These are phyloP conservation scores for Pythium phragmiticola DNA, from an alignment of 352 stramenopile species.

Conservation along the genomic window DNA sequence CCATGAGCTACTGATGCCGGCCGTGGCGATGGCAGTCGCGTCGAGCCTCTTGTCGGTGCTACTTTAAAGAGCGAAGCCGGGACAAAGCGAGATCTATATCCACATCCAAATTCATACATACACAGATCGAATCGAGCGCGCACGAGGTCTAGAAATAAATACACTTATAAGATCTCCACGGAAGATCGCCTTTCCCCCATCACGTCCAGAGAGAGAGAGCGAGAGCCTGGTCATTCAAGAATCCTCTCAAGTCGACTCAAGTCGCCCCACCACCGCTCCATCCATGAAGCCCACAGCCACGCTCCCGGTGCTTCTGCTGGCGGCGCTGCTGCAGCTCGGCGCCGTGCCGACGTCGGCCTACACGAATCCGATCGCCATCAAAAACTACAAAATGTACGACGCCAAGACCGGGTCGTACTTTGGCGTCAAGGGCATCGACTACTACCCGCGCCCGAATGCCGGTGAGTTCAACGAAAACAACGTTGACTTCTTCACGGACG, in stretches of 20 bases:
- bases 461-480: conserved; percentile 71
- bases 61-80: not conserved
- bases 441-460: conserved; percentile 84
- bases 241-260: not conserved
- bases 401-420: conserved; percentile 68
- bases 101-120: not conserved
- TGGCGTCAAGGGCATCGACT: conserved; percentile 75
- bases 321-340: not conserved
- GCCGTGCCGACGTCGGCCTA: conserved; percentile 23
- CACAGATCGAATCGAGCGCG: not conserved
- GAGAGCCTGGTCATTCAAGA: not conserved
- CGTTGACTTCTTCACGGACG: conserved; percentile 84
- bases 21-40: not conserved
- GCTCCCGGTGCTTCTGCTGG: not conserved
- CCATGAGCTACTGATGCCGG: not conserved
- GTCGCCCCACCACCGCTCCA: not conserved
- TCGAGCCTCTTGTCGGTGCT: not conserved
- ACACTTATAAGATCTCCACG: not conserved
- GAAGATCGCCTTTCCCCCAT: no score
- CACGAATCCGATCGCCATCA: conserved; percentile 38
- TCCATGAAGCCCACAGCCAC: conserved; percentile 9
- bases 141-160: conserved; percentile 3
- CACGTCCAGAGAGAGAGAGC: not conserved
- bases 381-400: conserved; percentile 81
- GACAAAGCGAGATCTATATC: not conserved